Evolutionary conservation across 805 yeast species (phyloP), one percentile per base, ranked within the genome.

Genomic region (Nakazawaea anatomiae): DNA sequence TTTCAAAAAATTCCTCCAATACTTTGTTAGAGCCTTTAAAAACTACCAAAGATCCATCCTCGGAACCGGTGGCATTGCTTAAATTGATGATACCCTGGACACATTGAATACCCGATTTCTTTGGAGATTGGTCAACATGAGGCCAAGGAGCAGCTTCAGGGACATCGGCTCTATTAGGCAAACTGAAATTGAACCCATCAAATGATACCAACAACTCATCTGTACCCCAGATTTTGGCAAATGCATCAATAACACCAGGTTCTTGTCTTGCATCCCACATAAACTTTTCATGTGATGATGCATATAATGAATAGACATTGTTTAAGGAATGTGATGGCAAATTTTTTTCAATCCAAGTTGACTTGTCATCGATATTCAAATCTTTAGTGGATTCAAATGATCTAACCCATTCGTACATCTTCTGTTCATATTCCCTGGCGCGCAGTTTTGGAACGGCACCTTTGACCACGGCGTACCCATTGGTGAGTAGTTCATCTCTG

Each of bases 101-200:
- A 58, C 71, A 66, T 10, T 58, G 55, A 14, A 66, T 48, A 4
- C 67, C 66, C 3, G 52, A 42, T 44, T 65, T 63, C 52, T 50
- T 61, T 5, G 70, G 70, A 18, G 65, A 58, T 50, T 66, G 70
- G 50, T 67, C 70, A 28, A 67, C 60, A 58, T 67, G 71, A 18
- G 63, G 68, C 71, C 71, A 67, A 11, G 58, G 52, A 4, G 27
- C 51, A 10, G 48, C 18, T 6, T 42, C 42, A 11, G 50, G 50
- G 39, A 52, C 53, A 45, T 59, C 57, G 29, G 49, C 47, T 46
- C 54, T 57, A 32, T 47, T 60, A 4, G 70, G 71, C 27, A 66
- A 54, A 6, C 61, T 53, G 38, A 65, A 54, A 53, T 66, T 67
- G 31, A 67, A 44, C 6, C 61, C 63, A 51, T 66, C 71, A 54